phyloP scores from a whole-genome alignment of 2,329 filamentous ascomycete genomes.

The Penicillium sp. region DNA sequence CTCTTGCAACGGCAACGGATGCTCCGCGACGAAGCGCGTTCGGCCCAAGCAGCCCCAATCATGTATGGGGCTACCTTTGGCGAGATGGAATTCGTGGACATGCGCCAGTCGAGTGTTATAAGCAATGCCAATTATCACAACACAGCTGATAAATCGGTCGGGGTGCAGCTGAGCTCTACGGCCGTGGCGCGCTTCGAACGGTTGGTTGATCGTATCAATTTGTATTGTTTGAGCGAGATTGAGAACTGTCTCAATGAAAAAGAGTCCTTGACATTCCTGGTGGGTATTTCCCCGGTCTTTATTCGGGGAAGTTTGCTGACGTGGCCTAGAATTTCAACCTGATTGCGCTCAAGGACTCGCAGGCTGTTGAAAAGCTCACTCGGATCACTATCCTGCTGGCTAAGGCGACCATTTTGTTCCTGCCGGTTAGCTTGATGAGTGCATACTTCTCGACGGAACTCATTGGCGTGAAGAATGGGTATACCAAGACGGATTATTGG shows the following conservation, averaged over 20 bases:
- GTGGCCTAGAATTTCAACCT: slow-evolving; percentile 68
- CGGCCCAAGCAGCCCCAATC: slow-evolving; percentile 16
- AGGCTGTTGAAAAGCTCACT: slow-evolving; percentile 68
- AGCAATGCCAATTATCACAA: slow-evolving; percentile 23
- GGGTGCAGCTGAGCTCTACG: slow-evolving; percentile 44
- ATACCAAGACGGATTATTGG: slow-evolving; percentile 66
- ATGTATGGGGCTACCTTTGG: slow-evolving; percentile 22
- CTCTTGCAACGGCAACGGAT: slow-evolving; percentile 53
- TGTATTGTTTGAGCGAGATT: slow-evolving; percentile 63
- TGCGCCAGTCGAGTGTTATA: slow-evolving; percentile 31
- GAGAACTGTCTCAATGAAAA: slow-evolving; percentile 67
- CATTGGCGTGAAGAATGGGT: slow-evolving; percentile 54
- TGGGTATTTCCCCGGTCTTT: slow-evolving; percentile 35
- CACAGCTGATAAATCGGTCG: slow-evolving; percentile 31
- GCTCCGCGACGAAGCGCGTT: slow-evolving; percentile 37
- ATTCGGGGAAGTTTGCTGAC: slow-evolving; percentile 3
- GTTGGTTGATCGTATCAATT: slow-evolving; percentile 58
- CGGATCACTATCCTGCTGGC: slow-evolving; percentile 69
- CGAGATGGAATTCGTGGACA: slow-evolving; percentile 41
- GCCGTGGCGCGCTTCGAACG: slow-evolving; percentile 60
- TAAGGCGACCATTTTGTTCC: slow-evolving; percentile 72
- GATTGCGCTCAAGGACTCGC: slow-evolving; percentile 71
- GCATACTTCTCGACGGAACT: slow-evolving; percentile 71
- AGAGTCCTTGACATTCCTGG: slow-evolving; percentile 66
- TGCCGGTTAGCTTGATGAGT: slow-evolving; percentile 72